Conservation (phyloP, 306 rosid species). For the Prunus campanulata region DNA sequence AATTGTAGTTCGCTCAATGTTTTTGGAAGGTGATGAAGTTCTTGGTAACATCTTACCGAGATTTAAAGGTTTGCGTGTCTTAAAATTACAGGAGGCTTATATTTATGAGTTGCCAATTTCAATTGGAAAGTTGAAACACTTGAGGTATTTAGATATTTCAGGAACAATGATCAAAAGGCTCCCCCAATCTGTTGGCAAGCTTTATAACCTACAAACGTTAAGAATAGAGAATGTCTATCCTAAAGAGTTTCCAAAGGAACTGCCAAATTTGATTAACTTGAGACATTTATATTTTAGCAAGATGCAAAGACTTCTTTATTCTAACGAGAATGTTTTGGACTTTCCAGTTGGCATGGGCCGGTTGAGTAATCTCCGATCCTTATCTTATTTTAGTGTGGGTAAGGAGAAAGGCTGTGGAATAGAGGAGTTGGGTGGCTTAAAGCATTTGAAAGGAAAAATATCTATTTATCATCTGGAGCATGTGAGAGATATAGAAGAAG, state of each 20-base stretch:
- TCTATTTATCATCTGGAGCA: not conserved
- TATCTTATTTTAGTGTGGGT: not conserved
- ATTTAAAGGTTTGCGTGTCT: not conserved
- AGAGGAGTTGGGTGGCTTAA: not conserved
- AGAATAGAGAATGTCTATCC: rapidly evolving
- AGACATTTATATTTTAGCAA: too few species aligned
- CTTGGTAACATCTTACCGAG: not conserved
- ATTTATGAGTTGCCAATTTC: not conserved
- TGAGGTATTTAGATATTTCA: conserved; percentile 14
- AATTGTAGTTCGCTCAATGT: not conserved
- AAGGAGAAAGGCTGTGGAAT: not conserved
- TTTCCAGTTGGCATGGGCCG: not conserved
- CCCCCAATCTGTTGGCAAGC: not conserved
- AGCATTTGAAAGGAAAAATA: not conserved
- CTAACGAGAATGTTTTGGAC: rapidly evolving
- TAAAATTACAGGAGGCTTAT: not conserved
- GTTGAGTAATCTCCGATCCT: not conserved
- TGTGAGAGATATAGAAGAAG: not conserved
- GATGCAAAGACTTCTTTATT: too few species aligned
- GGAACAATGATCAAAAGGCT: not conserved
- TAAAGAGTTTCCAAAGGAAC: not conserved
- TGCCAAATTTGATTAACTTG: not conserved
- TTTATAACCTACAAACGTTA: not conserved
- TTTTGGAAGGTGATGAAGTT: not conserved
- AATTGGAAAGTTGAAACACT: not conserved